Base-by-base conservation (phyloP, 2,329 filamentous ascomycete species). In the Beauveria sp. region DNA sequence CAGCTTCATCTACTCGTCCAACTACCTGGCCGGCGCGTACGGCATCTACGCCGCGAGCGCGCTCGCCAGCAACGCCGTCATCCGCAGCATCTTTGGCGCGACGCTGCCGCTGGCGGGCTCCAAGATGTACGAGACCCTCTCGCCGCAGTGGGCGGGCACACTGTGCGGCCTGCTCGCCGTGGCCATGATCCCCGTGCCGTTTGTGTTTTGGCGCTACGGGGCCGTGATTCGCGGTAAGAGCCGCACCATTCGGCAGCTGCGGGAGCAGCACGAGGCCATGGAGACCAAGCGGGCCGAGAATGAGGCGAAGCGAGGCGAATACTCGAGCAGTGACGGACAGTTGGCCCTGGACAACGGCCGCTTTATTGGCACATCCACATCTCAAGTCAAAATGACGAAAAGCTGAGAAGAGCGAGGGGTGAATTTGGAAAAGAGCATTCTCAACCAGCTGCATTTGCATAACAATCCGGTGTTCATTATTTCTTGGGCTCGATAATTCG, bases 11-110 rank as follows among this genome's bases (percentile, higher is more conserved):
- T 95, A 96, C 69, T 84, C 87, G 0, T 84, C 82, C 6, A 95
- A 91, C 68, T 96, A 96, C 70, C 49, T 96, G 3, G 89, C 90
- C 0, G 82, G 88, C 53, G 85, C 86, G 7, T 96, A 96, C 67
- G 87, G 87, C 4, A 88, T 95, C 66, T 96, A 92, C 70, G 86
- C 91, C 1, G 91, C 91, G 0, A 90, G 86, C 3, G 91, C 91
- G 0, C 78, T 96, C 40, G 90, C 91, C 0, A 89, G 90, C 0
- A 96, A 95, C 67, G 84, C 88, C 0, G 88, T 62, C 20, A 34
- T 55, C 38, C 47, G 42, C 26, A 54, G 53, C 58, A 16, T 61
- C 28, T 58, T 58, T 58, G 63, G 62, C 51, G 65, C 56, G 30
- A 58, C 54, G 5, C 59, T 63, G 46, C 62, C 62, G n/a, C 58